Base-by-base conservation (phyloP, 2,329 filamentous ascomycete species). In the Teratosphaeria zuluensis region DNA sequence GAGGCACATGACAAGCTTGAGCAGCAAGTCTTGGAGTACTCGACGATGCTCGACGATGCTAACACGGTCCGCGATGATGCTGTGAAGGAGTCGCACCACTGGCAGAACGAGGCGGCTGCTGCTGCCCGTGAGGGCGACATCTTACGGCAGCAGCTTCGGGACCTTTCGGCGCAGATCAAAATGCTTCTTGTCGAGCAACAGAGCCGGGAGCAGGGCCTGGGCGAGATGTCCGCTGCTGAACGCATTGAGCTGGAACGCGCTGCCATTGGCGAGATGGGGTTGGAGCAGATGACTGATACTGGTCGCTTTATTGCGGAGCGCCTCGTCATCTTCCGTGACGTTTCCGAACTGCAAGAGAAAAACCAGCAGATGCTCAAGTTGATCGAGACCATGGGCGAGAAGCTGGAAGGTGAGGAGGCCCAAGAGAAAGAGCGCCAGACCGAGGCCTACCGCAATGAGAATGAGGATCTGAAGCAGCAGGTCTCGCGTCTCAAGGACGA, bases 361-460 rank as follows among this genome's bases (percentile, higher is more conserved):
- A 97, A 99, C 64, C 81, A 88, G 61, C 88, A 94, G 63, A 81
- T 96, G 21, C 79, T 96, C 28, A 85, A 87, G 55, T 85, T 95
- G 65, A 89, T 91, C 4, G 85, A 92, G 46, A 85, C 95, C 64
- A 80, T 99, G 14, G 91, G 90, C 8, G 88, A 92, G 61, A 85
- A 89, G 72, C 90, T 96, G 80, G 94, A 97, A 75, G 92, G 89
- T 56, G 89, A 92, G 66, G 92, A 96, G 70, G 90, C 91, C 0
- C 79, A 88, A 52, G 78, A 78, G 55, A 81, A 82, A 66, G 74
- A 81, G 57, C 75, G 77, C 33, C 77, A 82, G 57, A 76, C 79
- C 32, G 78, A 80, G 56, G 77, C 80, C 58, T 80, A 82, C 57
- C 77, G 80, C 32, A 78, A 80, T 57, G 86, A 92, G 70, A 81